Conservation (phyloP, 768 basidiomycete species). For the Pleurotus giganteus region DNA sequence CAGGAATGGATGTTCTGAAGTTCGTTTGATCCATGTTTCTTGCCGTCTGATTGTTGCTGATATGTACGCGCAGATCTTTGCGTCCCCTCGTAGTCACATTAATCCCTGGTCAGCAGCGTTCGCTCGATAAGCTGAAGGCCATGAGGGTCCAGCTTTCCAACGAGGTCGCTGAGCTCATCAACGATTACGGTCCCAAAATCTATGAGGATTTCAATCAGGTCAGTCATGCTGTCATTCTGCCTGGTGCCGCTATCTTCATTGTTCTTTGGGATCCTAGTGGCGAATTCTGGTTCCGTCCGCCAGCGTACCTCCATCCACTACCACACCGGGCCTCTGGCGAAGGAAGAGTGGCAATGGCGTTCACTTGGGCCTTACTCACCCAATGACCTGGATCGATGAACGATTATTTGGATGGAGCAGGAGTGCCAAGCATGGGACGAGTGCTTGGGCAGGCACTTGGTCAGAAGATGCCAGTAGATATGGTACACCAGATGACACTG, state of each 20-base stretch:
- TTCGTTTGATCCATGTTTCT: slow-evolving; percentile 36
- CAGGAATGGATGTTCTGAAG: slow-evolving; percentile 97
- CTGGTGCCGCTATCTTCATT: slow-evolving; percentile 10
- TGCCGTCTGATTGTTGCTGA: neutral
- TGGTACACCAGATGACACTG: slow-evolving; percentile 72
- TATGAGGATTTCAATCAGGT: slow-evolving; percentile 88
- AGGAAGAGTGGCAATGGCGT: slow-evolving; percentile 76
- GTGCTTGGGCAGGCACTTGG: slow-evolving; percentile 71
- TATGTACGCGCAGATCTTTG: slow-evolving; percentile 60
- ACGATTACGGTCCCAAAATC: slow-evolving; percentile 84
- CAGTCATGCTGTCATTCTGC: slow-evolving; percentile 17
- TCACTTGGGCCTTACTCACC: slow-evolving; percentile 70
- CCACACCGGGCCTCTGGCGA: slow-evolving; percentile 71
- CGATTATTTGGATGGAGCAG: slow-evolving; percentile 90
- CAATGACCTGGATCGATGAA: slow-evolving; percentile 95
- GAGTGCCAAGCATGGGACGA: slow-evolving; percentile 75
- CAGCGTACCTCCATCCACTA: slow-evolving; percentile 77
- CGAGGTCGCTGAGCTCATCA: slow-evolving; percentile 80
- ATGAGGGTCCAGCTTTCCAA: slow-evolving; percentile 76
- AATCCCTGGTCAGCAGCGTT: slow-evolving; percentile 83
- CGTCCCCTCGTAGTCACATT: slow-evolving; percentile 86
- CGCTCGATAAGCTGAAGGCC: slow-evolving; percentile 71
- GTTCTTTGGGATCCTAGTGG: slow-evolving; percentile 39
- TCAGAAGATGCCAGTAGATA: slow-evolving; percentile 61
- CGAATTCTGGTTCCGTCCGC: slow-evolving; percentile 84